Conservation (phyloP, 345 rosid species). For the Erodium maritimum region DNA sequence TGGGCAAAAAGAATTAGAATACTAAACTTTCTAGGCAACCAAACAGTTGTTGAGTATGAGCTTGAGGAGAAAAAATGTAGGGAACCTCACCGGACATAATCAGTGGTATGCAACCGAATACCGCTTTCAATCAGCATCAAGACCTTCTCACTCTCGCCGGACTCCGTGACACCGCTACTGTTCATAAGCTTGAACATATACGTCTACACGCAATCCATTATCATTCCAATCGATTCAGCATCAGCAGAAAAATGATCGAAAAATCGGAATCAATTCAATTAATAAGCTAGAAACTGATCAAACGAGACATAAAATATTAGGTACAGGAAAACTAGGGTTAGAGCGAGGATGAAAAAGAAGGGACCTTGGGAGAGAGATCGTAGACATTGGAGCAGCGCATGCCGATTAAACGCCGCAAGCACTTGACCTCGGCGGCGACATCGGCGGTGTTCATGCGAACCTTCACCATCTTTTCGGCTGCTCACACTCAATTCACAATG, state of each 20-base stretch:
- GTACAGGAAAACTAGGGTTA: no score
- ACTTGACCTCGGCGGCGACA: slow-evolving; percentile 97
- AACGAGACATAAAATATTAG: not conserved
- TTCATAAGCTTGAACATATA: slow-evolving; percentile 94
- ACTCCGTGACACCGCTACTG: slow-evolving; percentile 90
- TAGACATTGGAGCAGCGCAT: slow-evolving; percentile 97
- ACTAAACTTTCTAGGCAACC: not conserved
- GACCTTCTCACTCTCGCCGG: slow-evolving; percentile 97
- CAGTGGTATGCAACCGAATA: slow-evolving; percentile 83
- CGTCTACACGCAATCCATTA: slow-evolving; percentile 31
- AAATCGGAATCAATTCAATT: not conserved
- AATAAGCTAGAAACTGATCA: not conserved
- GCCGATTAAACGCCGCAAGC: slow-evolving; percentile 74
- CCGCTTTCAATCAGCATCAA: slow-evolving; percentile 90
- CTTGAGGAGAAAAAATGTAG: not conserved
- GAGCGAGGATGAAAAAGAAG: not conserved
- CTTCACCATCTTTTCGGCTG: slow-evolving; percentile 54
- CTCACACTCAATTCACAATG: not conserved
- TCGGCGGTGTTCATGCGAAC: slow-evolving; percentile 99
- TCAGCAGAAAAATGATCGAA: not conserved
- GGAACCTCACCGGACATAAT: slow-evolving; percentile 53
- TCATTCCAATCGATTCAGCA: not conserved
- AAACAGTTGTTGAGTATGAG: not conserved
- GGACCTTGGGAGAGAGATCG: slow-evolving; percentile 91
- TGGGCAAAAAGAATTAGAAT: no score